phyloP scores from a whole-genome alignment of 2,329 filamentous ascomycete genomes.

The Thyridium curvatum region DNA sequence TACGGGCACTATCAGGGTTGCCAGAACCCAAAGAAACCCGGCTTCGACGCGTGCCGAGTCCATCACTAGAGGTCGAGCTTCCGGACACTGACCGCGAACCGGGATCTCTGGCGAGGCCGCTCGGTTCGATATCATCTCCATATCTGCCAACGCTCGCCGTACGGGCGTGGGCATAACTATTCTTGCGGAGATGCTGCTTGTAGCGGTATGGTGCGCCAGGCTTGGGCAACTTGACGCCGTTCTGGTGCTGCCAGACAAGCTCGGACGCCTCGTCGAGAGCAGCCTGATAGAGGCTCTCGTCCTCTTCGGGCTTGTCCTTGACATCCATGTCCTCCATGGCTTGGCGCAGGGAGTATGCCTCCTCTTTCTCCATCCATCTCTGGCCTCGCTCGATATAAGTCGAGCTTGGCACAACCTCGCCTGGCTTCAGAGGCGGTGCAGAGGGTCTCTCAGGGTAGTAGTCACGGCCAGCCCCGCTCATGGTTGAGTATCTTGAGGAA shows the following conservation, averaged over 20 bases:
- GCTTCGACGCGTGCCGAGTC: constrained; percentile 24
- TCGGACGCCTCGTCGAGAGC: constrained; percentile 74
- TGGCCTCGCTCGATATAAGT: constrained; percentile 69
- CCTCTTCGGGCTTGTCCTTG: constrained; percentile 38
- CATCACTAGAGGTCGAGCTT: constrained; percentile 44
- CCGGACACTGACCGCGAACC: constrained; percentile 41
- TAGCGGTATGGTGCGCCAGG: constrained; percentile 63
- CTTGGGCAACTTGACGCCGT: constrained; percentile 46
- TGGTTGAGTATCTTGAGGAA: constrained; percentile 43
- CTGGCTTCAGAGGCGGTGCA: constrained; percentile 42
- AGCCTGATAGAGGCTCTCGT: constrained; percentile 61
- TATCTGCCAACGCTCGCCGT: constrained; percentile 51
- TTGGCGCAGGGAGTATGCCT: constrained; percentile 61
- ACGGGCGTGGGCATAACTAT: constrained; percentile 64
- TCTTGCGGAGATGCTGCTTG: constrained; percentile 60
- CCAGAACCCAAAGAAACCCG: constrained; percentile 18
- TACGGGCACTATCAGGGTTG: neutral
- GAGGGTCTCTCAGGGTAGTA: constrained; percentile 41
- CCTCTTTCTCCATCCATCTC: constrained; percentile 76
- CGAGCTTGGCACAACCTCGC: constrained; percentile 56
- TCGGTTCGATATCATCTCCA: constrained; percentile 37
- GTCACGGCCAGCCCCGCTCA: constrained; percentile 38
- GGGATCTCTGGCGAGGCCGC: constrained; percentile 36
- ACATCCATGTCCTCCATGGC: constrained; percentile 71
- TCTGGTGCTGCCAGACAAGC: constrained; percentile 70